Evolutionary conservation across 2,329 filamentous ascomycete species (phyloP).

Genomic region (Albifimbria verrucaria): DNA sequence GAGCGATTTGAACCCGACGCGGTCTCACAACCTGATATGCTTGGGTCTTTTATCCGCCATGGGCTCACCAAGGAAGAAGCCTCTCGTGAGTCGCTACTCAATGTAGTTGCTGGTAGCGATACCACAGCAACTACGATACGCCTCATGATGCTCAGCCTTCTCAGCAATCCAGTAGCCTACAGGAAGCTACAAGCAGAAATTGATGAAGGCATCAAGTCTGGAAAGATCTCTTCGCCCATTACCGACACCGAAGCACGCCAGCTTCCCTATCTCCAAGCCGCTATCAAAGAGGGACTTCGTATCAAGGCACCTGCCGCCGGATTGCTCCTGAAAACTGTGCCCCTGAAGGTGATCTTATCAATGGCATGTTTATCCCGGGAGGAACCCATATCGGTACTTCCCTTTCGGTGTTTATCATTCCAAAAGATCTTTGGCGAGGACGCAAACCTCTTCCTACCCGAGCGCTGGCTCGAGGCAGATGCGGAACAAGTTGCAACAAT

Average conservation of each 20-base stretch:
- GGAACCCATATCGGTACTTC: conserved; percentile 42
- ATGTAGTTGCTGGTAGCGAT: conserved; percentile 31
- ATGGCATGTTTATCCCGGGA: conserved; percentile 38
- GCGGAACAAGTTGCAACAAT: conserved; percentile 29
- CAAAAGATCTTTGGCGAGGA: conserved; percentile 35
- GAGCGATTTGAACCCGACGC: conserved; percentile 16
- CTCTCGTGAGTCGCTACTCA: conserved; percentile 23
- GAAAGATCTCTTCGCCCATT: conserved; percentile 21
- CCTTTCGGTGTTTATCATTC: conserved; percentile 37
- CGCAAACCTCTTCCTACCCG: conserved; percentile 41
- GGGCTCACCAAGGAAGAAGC: conserved; percentile 25
- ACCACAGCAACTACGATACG: conserved; percentile 32
- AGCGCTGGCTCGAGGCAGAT: conserved; percentile 43
- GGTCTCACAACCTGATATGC: conserved; percentile 26
- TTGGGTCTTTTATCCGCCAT: conserved; percentile 32
- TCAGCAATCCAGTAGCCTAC: conserved; percentile 42
- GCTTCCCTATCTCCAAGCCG: conserved; percentile 44
- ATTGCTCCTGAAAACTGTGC: conserved; percentile 28
- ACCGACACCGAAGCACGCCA: conserved; percentile 30
- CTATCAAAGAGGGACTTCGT: conserved; percentile 43
- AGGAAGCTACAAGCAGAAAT: conserved; percentile 43
- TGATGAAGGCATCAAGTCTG: conserved; percentile 22
- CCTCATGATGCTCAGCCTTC: conserved; percentile 45
- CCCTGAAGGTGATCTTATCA: conserved; percentile 34
- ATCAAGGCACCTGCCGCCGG: conserved; percentile 41